Evolutionary conservation across 2,329 filamentous ascomycete species (phyloP).

Genomic region (Phialemonium atrogriseum): DNA sequence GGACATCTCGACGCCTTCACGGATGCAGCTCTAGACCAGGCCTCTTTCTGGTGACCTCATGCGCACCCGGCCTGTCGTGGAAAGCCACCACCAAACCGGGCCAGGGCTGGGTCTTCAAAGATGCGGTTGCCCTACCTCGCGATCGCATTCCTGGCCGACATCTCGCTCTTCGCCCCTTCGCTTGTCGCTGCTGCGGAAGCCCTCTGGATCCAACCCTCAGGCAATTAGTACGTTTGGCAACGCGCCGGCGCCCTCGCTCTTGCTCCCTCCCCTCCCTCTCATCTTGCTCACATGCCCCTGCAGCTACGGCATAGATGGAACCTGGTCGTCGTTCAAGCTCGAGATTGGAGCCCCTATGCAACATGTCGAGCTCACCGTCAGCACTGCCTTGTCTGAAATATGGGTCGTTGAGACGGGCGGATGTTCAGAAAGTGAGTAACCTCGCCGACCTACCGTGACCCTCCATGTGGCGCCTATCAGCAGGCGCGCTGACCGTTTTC

Average conservation of each 20-base stretch:
- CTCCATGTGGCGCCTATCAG: too few relatives aligned
- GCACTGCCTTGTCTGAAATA: slow-evolving; percentile 62
- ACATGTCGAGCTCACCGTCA: slow-evolving; percentile 48
- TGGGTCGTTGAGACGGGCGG: slow-evolving; percentile 57
- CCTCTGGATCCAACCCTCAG: slow-evolving; percentile 18
- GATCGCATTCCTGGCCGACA: slow-evolving; percentile 16
- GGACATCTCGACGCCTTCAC: not conserved
- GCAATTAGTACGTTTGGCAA: slow-evolving; percentile 19
- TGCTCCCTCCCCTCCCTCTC: too few relatives aligned
- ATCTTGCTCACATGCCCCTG: slow-evolving; percentile 8
- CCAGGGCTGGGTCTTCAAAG: slow-evolving; percentile 15
- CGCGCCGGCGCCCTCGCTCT: too few relatives aligned
- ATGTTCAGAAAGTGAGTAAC: slow-evolving; percentile 38
- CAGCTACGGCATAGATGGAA: slow-evolving; percentile 58
- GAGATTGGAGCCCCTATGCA: slow-evolving; percentile 35
- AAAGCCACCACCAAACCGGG: slow-evolving; percentile 9
- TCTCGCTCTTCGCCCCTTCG: slow-evolving; percentile 14
- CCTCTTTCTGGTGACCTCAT: slow-evolving; percentile 1
- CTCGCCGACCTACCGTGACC: not conserved
- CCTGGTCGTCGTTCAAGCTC: slow-evolving; percentile 63
- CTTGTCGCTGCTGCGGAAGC: slow-evolving; percentile 9
- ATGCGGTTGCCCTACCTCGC: slow-evolving; percentile 18
- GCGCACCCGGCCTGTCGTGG: not conserved
- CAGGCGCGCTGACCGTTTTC: not conserved
- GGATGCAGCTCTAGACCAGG: not conserved